Evolutionary conservation across 805 yeast species (phyloP), one percentile per base, ranked within the genome.

Genomic region (Candida andamanensis): DNA sequence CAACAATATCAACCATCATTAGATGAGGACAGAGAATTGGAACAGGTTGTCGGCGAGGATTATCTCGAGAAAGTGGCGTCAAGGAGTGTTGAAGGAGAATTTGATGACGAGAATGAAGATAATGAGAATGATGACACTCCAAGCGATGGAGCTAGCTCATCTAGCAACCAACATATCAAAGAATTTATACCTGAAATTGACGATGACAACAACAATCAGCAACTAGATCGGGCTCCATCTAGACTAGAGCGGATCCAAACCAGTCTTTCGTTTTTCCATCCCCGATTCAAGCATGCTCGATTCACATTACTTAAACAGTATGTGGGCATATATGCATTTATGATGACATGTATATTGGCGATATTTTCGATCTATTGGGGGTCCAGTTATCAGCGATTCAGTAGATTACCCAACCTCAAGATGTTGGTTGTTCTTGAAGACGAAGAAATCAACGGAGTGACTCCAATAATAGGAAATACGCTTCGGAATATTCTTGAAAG

Each of bases 391-490:
- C 41, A 42, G 4, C 50, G 69, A 24, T 40, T 47, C 23, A 29
- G 29, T 13, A 49, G 69, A 10, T 44, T 58, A 14, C 37, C 31
- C 25, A 60, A 64, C 43, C 47, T 64, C 46, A 43, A 44, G 28
- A 52, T 59, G 55, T 49, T 64, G 44, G 63, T 62, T 9, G 66
- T 63, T 2, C 49, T 53, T 18, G 69, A 50, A 26, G 68, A 63
- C 36, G 36, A 34, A 5, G 37, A 35, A 3, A 33, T 40, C 15
- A 38, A 41, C 19, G 47, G 45, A 7, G 33, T 32, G 49, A 66
- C 42, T 53, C 78, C 44, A 50, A 63, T 38, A 59, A 71, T 57
- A 69, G 82, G 82, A 69, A 71, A 25, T 55, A 70, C 28, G 57
- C 50, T 55, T 23, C 53, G 6, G 46, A 70, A 37, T 21, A 32